A percentile compares a stretch with the other conserved stretches of the same genome.
Evolutionary conservation across 768 basidiomycete genomes (phyloP).

Genomic region (Auricularia sp.): DNA sequence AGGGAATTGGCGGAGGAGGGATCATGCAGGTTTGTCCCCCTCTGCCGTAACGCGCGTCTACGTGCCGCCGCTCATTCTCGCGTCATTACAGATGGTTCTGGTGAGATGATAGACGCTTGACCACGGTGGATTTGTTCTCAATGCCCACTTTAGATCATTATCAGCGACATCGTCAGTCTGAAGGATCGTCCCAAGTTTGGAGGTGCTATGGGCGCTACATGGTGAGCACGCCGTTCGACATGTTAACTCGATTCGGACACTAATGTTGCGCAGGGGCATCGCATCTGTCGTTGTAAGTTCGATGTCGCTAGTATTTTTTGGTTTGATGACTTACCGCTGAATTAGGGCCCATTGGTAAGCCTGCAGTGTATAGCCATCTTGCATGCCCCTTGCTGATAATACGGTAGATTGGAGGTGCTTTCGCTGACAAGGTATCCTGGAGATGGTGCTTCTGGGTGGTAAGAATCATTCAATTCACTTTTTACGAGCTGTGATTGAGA

Average conservation of each 20-base stretch:
- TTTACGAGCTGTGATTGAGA: no score
- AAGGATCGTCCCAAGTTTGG: conserved; percentile 72
- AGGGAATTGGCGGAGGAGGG: conserved; percentile 77
- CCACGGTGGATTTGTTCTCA: neutral
- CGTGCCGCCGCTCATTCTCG: neutral
- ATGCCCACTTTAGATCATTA: conserved; percentile 36
- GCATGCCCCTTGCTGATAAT: neutral
- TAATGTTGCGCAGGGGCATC: neutral
- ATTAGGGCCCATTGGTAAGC: neutral
- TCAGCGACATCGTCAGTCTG: conserved; percentile 75
- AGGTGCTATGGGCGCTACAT: conserved; percentile 68
- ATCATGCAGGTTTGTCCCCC: conserved; percentile 39
- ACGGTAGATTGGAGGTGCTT: conserved; percentile 11
- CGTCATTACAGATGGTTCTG: no score
- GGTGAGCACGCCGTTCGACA: conserved; percentile 34
- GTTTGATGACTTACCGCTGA: no score
- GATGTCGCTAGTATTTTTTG: no score
- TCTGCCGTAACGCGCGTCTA: neutral
- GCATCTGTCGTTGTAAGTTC: neutral
- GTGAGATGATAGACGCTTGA: no score
- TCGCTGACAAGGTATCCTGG: conserved; percentile 27
- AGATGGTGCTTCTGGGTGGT: conserved; percentile 25
- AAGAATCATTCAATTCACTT: neutral
- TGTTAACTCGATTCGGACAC: neutral
- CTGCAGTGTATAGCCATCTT: neutral